These are phyloP conservation scores for Mycosphaerella sp. DNA, from an alignment of 2,329 filamentous ascomycete species.

Conservation along the genomic window DNA sequence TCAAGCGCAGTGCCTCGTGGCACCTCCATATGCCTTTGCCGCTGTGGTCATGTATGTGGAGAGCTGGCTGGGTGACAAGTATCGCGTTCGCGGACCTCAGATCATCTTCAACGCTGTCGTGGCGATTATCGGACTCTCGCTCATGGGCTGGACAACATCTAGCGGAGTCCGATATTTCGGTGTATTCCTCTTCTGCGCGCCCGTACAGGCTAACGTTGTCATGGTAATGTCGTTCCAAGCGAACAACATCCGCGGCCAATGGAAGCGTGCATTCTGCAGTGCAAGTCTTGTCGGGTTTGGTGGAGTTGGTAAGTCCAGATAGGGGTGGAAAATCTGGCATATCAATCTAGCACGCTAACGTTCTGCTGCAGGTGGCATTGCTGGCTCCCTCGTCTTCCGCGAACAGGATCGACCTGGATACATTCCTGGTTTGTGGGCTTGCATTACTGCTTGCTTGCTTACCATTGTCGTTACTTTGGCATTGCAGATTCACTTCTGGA, in stretches of 20 bases:
- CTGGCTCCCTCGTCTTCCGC: slow-evolving; percentile 18
- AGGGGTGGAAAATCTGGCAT: slow-evolving; percentile 20
- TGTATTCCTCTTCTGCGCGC: slow-evolving; percentile 66
- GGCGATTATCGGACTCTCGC: slow-evolving; percentile 57
- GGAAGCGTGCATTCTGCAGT: not conserved
- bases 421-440: slow-evolving; percentile 24
- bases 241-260: not conserved
- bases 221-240: slow-evolving; percentile 71
- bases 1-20: slow-evolving; percentile 62
- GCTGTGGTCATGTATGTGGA: slow-evolving; percentile 56
- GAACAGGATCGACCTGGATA: slow-evolving; percentile 21
- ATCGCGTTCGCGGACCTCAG: slow-evolving; percentile 58
- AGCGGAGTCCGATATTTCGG: slow-evolving; percentile 62
- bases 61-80: slow-evolving; percentile 34
- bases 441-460: slow-evolving; percentile 21
- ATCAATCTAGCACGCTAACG: slow-evolving; percentile 12
- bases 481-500: slow-evolving; percentile 21
- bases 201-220: slow-evolving; percentile 71
- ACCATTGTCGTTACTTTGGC: slow-evolving; percentile 18
- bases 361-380: slow-evolving; percentile 26
- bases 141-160: slow-evolving; percentile 61
- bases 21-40: slow-evolving; percentile 61
- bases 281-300: slow-evolving; percentile 56
- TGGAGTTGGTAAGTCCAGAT: slow-evolving; percentile 35
- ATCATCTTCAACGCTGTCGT: slow-evolving; percentile 60